Conservation (phyloP, 2,329 filamentous ascomycete genomes). For the Hortaea werneckii region DNA sequence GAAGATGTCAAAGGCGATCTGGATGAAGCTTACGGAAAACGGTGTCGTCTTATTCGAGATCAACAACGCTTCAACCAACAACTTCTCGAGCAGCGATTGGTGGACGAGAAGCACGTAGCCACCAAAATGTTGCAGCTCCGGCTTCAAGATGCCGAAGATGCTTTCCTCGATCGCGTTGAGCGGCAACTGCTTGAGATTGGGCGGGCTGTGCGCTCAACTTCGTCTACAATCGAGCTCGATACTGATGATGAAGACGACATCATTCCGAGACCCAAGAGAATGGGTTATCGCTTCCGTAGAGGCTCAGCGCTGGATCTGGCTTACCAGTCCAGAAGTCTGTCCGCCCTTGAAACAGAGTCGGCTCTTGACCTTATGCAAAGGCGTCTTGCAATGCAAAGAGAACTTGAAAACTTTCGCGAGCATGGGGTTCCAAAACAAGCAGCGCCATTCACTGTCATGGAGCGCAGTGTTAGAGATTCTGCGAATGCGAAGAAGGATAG, state of each 20-base stretch:
- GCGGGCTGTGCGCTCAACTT: slow-evolving; percentile 12
- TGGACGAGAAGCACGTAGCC: slow-evolving; percentile 29
- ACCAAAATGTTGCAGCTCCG: slow-evolving; percentile 23
- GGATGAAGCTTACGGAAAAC: slow-evolving; percentile 33
- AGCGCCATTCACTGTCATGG: slow-evolving; percentile 32
- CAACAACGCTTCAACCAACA: slow-evolving; percentile 28
- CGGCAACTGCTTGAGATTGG: slow-evolving; percentile 20
- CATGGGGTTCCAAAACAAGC: slow-evolving; percentile 10
- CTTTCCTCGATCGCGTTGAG: slow-evolving; percentile 18
- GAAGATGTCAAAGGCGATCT: slow-evolving; percentile 41
- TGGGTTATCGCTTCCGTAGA: slow-evolving; percentile 16
- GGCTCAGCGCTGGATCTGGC: slow-evolving; percentile 13
- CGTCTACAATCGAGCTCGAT: slow-evolving; percentile 5
- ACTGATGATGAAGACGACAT: slow-evolving; percentile 27
- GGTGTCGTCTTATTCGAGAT: slow-evolving; percentile 29
- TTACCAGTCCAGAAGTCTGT: slow-evolving; percentile 22
- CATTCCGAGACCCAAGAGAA: slow-evolving; percentile 28
- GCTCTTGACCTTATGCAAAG: slow-evolving; percentile 14
- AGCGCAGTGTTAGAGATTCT: slow-evolving; percentile 30
- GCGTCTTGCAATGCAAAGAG: slow-evolving; percentile 15
- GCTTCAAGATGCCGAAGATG: slow-evolving; percentile 21
- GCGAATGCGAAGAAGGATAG: slow-evolving; percentile 30
- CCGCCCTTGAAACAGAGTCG: slow-evolving; percentile 15
- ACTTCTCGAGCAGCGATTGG: slow-evolving; percentile 26
- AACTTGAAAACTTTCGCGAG: slow-evolving; percentile 23